Conservation (phyloP, 106 monocot species). For the Amphibolis antarctica region DNA sequence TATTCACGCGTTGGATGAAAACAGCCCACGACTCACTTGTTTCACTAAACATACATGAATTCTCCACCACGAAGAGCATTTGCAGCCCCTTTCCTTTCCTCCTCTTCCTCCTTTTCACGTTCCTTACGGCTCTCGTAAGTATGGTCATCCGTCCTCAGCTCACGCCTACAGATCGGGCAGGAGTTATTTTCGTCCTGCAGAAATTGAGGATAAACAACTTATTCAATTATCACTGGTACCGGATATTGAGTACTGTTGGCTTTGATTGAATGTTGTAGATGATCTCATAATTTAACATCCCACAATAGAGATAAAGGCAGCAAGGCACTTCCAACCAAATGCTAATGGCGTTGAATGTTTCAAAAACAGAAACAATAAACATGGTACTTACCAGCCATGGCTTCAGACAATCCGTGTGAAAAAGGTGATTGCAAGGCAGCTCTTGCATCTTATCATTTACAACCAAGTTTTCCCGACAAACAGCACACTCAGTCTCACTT, state of each 20-base stretch:
- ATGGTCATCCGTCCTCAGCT: slow-evolving; percentile 88
- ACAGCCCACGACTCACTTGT: no score
- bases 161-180: slow-evolving; percentile 82
- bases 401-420: slow-evolving; percentile 87
- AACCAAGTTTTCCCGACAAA: slow-evolving; percentile 74
- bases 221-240: neutral
- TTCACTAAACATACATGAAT: slow-evolving; percentile 75
- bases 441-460: slow-evolving; percentile 92
- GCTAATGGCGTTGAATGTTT: no score
- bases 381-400: slow-evolving; percentile 82
- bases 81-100: slow-evolving; percentile 24
- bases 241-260: neutral
- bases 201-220: neutral
- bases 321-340: no score
- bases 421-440: slow-evolving; percentile 93
- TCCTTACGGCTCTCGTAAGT: slow-evolving; percentile 95
- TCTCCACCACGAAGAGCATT: slow-evolving; percentile 71
- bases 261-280: neutral
- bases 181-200: slow-evolving; percentile 87
- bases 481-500: slow-evolving; percentile 76
- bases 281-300: neutral
- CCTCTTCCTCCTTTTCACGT: slow-evolving; percentile 29
- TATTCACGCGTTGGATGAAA: no score
- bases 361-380: neutral
- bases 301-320: no score